Evolutionary conservation across 2,329 filamentous ascomycete genomes (phyloP).

Genomic region (Golovinomyces cichoracearum): DNA sequence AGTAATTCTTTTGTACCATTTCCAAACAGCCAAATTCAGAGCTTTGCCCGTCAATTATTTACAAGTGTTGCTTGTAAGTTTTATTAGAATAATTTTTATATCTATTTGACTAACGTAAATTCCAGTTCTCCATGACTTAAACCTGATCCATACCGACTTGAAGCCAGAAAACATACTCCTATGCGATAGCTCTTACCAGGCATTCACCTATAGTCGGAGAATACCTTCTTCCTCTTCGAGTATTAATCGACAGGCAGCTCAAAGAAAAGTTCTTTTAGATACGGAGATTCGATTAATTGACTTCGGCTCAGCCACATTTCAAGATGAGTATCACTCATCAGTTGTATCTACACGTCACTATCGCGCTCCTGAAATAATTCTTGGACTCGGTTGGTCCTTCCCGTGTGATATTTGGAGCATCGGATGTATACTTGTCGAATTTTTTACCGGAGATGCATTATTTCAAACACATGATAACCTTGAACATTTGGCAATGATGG

Average conservation of each 20-base stretch:
- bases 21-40: slow-evolving; percentile 94
- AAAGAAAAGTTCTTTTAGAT: slow-evolving; percentile 37
- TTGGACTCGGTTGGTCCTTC: slow-evolving; percentile 44
- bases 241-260: slow-evolving; percentile 32
- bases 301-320: slow-evolving; percentile 46
- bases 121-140: slow-evolving; percentile 77
- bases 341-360: slow-evolving; percentile 47
- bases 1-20: slow-evolving; percentile 88
- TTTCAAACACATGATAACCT: slow-evolving; percentile 51
- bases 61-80: slow-evolving; percentile 92
- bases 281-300: slow-evolving; percentile 46
- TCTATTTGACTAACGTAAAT: slow-evolving; percentile 5
- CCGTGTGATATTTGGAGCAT: slow-evolving; percentile 53
- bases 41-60: slow-evolving; percentile 79
- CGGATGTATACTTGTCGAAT: slow-evolving; percentile 45
- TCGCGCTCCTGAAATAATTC: slow-evolving; percentile 42
- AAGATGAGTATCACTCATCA: slow-evolving; percentile 47
- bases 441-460: slow-evolving; percentile 43
- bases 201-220: slow-evolving; percentile 43
- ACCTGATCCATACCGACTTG: slow-evolving; percentile 75
- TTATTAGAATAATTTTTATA: background rate
- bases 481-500: slow-evolving; percentile 54
- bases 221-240: slow-evolving; percentile 41
- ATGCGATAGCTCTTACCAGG: slow-evolving; percentile 38
- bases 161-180: slow-evolving; percentile 48